Conservation (phyloP, 176 grass and related monocot genomes). For the Eragrostis curvula region DNA sequence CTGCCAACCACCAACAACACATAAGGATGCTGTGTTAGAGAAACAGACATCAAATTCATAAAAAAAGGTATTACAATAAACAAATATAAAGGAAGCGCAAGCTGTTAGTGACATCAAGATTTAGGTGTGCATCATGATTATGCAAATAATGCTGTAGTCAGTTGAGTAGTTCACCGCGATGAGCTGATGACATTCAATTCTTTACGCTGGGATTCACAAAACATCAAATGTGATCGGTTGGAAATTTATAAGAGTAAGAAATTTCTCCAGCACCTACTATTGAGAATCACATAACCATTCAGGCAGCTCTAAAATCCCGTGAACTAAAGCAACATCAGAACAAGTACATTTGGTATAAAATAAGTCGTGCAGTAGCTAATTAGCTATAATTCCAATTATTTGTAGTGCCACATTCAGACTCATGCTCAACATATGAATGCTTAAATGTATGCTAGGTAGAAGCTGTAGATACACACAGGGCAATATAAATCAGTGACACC, state of each 20-base stretch:
- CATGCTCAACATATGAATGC: neutral
- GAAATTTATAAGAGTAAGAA: neutral
- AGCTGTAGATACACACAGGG: neutral
- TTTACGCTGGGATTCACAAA: neutral
- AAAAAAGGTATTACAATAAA: neutral
- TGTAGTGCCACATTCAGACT: neutral
- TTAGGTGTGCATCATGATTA: constrained; percentile 1
- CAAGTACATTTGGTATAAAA: neutral
- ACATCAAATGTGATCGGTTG: neutral
- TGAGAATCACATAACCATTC: neutral
- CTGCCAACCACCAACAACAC: constrained; percentile 48
- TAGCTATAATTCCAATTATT: neutral
- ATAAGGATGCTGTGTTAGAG: constrained; percentile 3
- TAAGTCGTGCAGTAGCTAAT: neutral
- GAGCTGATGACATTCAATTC: neutral
- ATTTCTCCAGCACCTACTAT: neutral
- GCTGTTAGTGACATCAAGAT: neutral
- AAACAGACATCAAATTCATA: neutral
- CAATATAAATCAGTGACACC: neutral
- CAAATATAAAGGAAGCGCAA: neutral
- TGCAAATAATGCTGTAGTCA: neutral
- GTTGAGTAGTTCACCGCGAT: neutral
- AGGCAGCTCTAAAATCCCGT: neutral
- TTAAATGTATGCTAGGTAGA: neutral
- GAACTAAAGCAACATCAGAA: neutral